A percentile compares a stretch with the other conserved stretches of the same genome.
Conservation (phyloP, 768 basidiomycete genomes). For the Punctularia strigosozonata region DNA sequence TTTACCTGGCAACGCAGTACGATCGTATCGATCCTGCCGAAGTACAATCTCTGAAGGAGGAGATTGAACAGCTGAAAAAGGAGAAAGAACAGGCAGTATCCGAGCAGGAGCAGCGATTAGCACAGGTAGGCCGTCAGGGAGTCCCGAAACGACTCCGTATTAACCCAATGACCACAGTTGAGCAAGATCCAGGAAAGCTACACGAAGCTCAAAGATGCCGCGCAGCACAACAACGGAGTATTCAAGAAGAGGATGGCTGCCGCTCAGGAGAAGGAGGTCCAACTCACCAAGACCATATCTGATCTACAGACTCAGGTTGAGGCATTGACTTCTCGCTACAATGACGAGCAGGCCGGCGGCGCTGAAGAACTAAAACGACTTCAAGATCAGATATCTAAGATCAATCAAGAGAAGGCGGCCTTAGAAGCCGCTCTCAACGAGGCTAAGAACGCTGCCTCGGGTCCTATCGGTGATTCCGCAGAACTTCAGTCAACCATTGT, state of each 20-base stretch:
- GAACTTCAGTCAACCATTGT: slow-evolving; percentile 21
- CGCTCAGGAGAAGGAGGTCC: slow-evolving; percentile 5
- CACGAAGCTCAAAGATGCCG: slow-evolving; percentile 5
- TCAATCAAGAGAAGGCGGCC: slow-evolving; percentile 17
- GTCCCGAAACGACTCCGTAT: slow-evolving; percentile 4
- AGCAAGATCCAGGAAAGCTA: slow-evolving; percentile 7
- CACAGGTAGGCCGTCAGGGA: slow-evolving; percentile 6
- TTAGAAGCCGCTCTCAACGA: slow-evolving; percentile 16
- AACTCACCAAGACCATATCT: slow-evolving; percentile 10
- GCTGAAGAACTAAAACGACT: slow-evolving; percentile 12
- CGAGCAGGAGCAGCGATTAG: slow-evolving; percentile 9
- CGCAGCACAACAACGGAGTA: slow-evolving; percentile 7
- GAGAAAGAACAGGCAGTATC: slow-evolving; percentile 16
- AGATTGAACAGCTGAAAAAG: slow-evolving; percentile 36
- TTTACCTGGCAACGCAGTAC: slow-evolving; percentile 33
- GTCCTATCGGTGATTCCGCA: slow-evolving; percentile 17
- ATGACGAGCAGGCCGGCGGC: slow-evolving; percentile 27
- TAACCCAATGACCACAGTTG: slow-evolving; percentile 1
- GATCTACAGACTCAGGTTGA: slow-evolving; percentile 13
- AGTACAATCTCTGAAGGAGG: slow-evolving; percentile 66
- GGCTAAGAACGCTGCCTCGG: slow-evolving; percentile 17
- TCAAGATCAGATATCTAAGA: slow-evolving; percentile 11
- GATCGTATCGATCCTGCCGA: slow-evolving; percentile 85
- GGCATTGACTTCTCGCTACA: slow-evolving; percentile 12
- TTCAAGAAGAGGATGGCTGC: slow-evolving; percentile 9